These are phyloP conservation scores for Tulasnella sp. DNA, from an alignment of 768 basidiomycete genomes.

Conservation along the genomic window DNA sequence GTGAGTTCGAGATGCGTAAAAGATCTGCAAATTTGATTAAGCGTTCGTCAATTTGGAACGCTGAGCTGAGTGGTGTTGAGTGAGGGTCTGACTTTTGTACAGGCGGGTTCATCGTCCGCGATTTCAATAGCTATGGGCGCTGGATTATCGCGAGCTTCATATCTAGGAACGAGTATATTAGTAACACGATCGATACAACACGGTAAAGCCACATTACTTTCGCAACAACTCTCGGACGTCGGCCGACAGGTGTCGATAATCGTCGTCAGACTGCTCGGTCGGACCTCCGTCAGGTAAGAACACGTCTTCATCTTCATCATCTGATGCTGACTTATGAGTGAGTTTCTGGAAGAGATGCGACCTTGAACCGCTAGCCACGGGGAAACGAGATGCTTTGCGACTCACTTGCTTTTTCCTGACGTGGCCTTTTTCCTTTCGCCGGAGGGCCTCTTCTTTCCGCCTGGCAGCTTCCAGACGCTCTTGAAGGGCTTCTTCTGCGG, in stretches of 20 bases:
- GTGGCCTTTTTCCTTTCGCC: constrained; percentile 49
- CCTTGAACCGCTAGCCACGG: neutral
- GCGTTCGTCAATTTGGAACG: neutral
- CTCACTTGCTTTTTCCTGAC: constrained; percentile 56
- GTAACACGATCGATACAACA: neutral
- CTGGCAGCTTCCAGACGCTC: constrained; percentile 57
- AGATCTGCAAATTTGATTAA: constrained; percentile 51
- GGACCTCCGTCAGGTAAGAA: constrained; percentile 66
- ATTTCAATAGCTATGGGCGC: neutral
- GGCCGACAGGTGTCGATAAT: constrained; percentile 53
- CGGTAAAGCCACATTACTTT: constrained; percentile 50
- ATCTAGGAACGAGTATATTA: neutral
- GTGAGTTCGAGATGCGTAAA: constrained; percentile 92
- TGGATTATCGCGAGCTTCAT: constrained; percentile 18
- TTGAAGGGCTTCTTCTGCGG: constrained; percentile 61
- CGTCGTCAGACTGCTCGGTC: constrained; percentile 33
- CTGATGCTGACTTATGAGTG: constrained; percentile 36
- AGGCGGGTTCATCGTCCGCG: constrained; percentile 50
- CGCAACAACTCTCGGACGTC: constrained; percentile 76
- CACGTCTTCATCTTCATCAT: constrained; percentile 51
- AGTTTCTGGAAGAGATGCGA: constrained; percentile 27
- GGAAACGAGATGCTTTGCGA: neutral
- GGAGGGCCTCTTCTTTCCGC: constrained; percentile 57
- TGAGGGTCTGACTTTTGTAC: constrained; percentile 45
- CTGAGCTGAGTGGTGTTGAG: neutral